Conservation (phyloP, 1,284 basidiomycete genomes). For the Ganoderma sp. region DNA sequence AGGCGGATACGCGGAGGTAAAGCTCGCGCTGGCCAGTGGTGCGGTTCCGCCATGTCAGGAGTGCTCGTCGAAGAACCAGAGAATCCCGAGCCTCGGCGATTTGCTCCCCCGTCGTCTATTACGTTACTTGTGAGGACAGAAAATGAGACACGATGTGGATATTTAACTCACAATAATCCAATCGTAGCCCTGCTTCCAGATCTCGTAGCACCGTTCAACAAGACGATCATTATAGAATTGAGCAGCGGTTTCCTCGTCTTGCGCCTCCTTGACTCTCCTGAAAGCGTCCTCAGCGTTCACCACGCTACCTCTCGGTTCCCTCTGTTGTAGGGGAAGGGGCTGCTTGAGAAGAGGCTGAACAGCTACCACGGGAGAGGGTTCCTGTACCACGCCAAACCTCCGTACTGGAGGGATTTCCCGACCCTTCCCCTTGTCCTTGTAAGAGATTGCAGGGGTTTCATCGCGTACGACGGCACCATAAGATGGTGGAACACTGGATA, state of each 20-base stretch:
- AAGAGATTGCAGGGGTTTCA: conserved; percentile 4
- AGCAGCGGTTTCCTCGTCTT: conserved; percentile 75
- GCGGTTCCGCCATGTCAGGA: conserved; percentile 62
- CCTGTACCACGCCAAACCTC: conserved; percentile 20
- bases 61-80: conserved; percentile 58
- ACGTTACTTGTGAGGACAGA: conserved; percentile 17
- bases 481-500: conserved; percentile 57
- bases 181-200: conserved; percentile 69
- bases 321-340: conserved; percentile 34
- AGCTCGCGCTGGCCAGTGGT: conserved; percentile 46
- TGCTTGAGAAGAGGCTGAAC: conserved; percentile 39
- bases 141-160: conserved; percentile 5
- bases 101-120: conserved; percentile 66
- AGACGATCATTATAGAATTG: conserved; percentile 65
- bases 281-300: conserved; percentile 76
- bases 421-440: conserved; percentile 23
- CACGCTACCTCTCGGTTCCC: conserved; percentile 52
- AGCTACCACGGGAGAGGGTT: conserved; percentile 19
- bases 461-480: conserved; percentile 52
- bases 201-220: conserved; percentile 69
- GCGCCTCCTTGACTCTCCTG: conserved; percentile 71
- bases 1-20: conserved; percentile 46
- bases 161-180: conserved; percentile 69
- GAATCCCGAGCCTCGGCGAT: conserved; percentile 63
- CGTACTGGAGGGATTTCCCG: conserved; percentile 13